Percentiles rank a stretch among this genome's conserved stretches.
Evolutionary conservation across 805 yeast species (phyloP).

Genomic region (Ogataea nitratoaversa): DNA sequence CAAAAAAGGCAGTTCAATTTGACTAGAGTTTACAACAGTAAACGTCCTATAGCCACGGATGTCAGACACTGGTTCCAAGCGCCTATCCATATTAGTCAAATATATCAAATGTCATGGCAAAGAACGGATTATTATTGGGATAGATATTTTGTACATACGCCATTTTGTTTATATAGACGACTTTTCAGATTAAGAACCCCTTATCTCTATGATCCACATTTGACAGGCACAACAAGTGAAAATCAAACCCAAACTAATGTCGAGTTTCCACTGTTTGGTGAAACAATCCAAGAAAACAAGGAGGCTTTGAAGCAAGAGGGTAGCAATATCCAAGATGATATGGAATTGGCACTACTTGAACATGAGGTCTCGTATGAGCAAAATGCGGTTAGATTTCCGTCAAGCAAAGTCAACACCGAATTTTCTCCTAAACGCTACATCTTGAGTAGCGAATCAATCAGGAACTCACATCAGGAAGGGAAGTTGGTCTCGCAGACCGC

Average conservation of each 20-base stretch:
- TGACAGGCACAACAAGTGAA: background rate
- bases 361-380: background rate
- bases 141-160: constrained; percentile 35
- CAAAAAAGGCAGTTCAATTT: constrained; percentile 19
- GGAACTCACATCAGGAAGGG: constrained; percentile 16
- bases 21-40: constrained; percentile 14
- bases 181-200: constrained; percentile 1
- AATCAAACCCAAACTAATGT: background rate
- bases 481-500: constrained; percentile 19
- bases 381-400: background rate
- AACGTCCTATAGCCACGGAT: constrained; percentile 16
- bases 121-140: constrained; percentile 37
- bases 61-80: constrained; percentile 22
- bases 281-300: no score
- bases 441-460: constrained; percentile 14
- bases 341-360: background rate
- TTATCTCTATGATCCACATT: background rate
- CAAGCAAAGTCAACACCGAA: background rate
- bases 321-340: background rate
- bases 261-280: background rate
- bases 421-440: constrained; percentile 17
- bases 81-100: constrained; percentile 16
- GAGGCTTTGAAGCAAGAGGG: no score
- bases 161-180: constrained; percentile 26
- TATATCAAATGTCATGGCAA: constrained; percentile 23